Percentiles rank a stretch among this genome's conserved stretches.
Evolutionary conservation across 192 early-diverging fungal species (phyloP).

Genomic region (Coemansia sp.): DNA sequence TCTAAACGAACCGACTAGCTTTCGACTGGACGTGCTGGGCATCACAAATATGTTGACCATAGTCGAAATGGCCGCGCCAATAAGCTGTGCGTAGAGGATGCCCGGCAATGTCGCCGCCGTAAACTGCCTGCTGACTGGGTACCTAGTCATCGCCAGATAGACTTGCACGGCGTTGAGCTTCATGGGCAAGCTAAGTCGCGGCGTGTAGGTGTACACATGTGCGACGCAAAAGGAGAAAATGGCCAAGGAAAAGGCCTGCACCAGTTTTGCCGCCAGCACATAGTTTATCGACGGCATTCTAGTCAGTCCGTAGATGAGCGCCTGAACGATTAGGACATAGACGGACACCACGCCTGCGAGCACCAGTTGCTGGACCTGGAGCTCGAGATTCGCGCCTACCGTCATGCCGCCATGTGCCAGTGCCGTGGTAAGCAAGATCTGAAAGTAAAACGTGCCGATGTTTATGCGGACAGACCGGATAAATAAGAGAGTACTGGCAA

Average conservation of each 20-base stretch:
- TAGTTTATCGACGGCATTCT: slow-evolving; percentile 12
- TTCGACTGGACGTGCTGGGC: slow-evolving; percentile 41
- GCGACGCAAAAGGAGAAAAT: slow-evolving; percentile 37
- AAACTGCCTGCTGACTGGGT: slow-evolving; percentile 2
- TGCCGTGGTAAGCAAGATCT: slow-evolving; percentile 30
- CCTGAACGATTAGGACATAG: slow-evolving; percentile 33
- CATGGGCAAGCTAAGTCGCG: slow-evolving; percentile 26
- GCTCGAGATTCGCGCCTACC: slow-evolving; percentile 44
- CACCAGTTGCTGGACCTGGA: slow-evolving; percentile 39
- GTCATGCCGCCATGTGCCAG: slow-evolving; percentile 47
- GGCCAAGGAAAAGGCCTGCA: slow-evolving; percentile 21
- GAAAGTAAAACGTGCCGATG: slow-evolving; percentile 35
- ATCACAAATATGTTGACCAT: slow-evolving; percentile 42
- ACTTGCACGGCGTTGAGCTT: slow-evolving; percentile 37
- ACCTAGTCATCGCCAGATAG: slow-evolving; percentile 27
- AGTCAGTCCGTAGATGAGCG: slow-evolving; percentile 13
- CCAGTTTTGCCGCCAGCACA: slow-evolving; percentile 19
- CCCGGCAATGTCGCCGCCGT: slow-evolving; percentile 31
- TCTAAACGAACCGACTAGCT: slow-evolving; percentile 25
- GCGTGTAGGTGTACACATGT: slow-evolving; percentile 23
- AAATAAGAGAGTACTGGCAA: slow-evolving; percentile 34
- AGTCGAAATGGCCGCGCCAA: slow-evolving; percentile 35
- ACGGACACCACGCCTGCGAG: slow-evolving; percentile 13
- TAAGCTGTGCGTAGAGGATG: slow-evolving; percentile 34
- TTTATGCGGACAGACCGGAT: slow-evolving; percentile 15